phyloP scores from a whole-genome alignment of 2,329 filamentous ascomycete genomes.

The Neospermospora avenae region DNA sequence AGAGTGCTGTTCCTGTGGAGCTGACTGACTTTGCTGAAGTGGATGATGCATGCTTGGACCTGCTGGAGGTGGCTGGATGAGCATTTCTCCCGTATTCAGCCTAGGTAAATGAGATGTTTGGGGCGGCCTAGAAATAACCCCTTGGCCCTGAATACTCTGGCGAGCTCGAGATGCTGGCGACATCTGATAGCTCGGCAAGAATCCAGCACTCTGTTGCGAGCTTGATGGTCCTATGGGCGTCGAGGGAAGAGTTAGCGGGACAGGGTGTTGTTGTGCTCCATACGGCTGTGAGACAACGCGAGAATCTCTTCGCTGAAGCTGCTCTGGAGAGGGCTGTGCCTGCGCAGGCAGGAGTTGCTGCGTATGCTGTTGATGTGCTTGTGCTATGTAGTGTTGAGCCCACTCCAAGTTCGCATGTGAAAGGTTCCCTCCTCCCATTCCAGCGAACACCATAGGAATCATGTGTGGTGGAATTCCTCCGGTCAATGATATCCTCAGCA shows the following conservation, averaged over 20 bases:
- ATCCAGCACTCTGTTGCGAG: slow-evolving; percentile 26
- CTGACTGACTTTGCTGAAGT: slow-evolving; percentile 50
- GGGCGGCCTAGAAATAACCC: slow-evolving; percentile 28
- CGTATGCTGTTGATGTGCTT: slow-evolving; percentile 42
- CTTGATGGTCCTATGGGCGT: slow-evolving; percentile 30
- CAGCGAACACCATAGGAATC: slow-evolving; percentile 72
- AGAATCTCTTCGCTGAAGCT: slow-evolving; percentile 52
- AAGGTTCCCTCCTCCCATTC: slow-evolving; percentile 62
- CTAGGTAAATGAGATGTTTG: slow-evolving; percentile 37
- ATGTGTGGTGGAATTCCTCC: slow-evolving; percentile 71
- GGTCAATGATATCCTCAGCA: slow-evolving; percentile 64
- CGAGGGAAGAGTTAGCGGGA: slow-evolving; percentile 31
- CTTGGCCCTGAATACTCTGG: slow-evolving; percentile 30
- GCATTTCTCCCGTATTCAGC: slow-evolving; percentile 42
- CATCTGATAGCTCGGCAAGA: slow-evolving; percentile 34
- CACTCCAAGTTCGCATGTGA: slow-evolving; percentile 62
- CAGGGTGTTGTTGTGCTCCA: slow-evolving; percentile 26
- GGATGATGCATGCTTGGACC: slow-evolving; percentile 42
- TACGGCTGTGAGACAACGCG: slow-evolving; percentile 34
- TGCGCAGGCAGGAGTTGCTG: slow-evolving; percentile 46
- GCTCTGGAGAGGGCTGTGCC: slow-evolving; percentile 50
- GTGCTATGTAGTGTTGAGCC: slow-evolving; percentile 63
- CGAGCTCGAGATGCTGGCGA: slow-evolving; percentile 34
- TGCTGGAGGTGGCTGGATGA: slow-evolving; percentile 38
- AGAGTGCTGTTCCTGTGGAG: slow-evolving; percentile 49